A percentile compares a stretch with the other conserved stretches of the same genome.
Conservation (phyloP, 176 grass and related monocot species). For the Neostapfia colusana region DNA sequence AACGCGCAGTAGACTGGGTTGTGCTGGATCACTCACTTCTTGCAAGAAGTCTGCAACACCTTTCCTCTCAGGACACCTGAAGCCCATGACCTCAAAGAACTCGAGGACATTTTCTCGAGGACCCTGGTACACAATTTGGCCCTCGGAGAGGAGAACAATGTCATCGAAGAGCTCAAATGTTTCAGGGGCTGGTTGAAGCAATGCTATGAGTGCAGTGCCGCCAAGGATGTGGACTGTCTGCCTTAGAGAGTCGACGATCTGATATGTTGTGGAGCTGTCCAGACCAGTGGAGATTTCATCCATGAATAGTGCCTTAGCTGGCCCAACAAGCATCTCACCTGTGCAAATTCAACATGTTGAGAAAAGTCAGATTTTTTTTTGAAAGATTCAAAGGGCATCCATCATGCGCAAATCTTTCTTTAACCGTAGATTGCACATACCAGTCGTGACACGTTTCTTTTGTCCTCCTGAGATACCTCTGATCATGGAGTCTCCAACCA, state of each 20-base stretch:
- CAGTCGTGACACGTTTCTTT: slow-evolving; percentile 95
- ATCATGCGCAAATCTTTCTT: slow-evolving; percentile 13
- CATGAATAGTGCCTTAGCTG: slow-evolving; percentile 94
- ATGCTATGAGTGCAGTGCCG: slow-evolving; percentile 73
- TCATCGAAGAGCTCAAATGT: slow-evolving; percentile 91
- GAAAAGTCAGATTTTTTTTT: slow-evolving; percentile 29
- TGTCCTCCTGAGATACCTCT: slow-evolving; percentile 94
- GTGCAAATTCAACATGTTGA: slow-evolving; percentile 31
- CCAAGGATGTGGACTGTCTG: slow-evolving; percentile 87
- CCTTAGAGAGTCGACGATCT: slow-evolving; percentile 85
- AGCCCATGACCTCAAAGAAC: slow-evolving; percentile 89
- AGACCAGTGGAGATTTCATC: slow-evolving; percentile 93
- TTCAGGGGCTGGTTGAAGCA: slow-evolving; percentile 94
- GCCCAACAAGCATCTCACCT: slow-evolving; percentile 98
- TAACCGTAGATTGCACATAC: slow-evolving; percentile 42
- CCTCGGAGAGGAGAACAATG: slow-evolving; percentile 81
- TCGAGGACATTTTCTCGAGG: slow-evolving; percentile 75
- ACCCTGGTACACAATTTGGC: slow-evolving; percentile 90
- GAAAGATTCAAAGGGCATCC: slow-evolving; percentile 3
- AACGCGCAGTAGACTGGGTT: neutral
- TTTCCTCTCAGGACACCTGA: slow-evolving; percentile 94
- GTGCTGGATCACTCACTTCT: slow-evolving; percentile 58
- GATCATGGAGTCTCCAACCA: slow-evolving; percentile 92
- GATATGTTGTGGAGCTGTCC: slow-evolving; percentile 92
- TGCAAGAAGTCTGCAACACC: slow-evolving; percentile 92